phyloP scores from a whole-genome alignment of 768 basidiomycete species.

The Lactifluus subvellereus region DNA sequence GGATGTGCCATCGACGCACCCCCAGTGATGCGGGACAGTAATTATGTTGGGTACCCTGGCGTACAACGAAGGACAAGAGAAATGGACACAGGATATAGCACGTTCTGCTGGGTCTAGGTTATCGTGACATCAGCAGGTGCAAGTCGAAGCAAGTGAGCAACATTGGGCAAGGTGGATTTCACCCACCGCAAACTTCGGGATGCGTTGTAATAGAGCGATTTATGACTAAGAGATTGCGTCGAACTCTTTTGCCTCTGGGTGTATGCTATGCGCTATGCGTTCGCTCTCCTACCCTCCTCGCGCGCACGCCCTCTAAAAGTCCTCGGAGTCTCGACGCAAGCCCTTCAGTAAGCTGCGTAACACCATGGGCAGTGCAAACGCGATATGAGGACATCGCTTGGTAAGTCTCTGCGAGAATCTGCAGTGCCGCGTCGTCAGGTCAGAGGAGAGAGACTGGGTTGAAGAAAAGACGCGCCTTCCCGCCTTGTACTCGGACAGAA shows the following conservation, averaged over 20 bases:
- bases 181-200: neutral
- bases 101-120: no score
- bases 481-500: slow-evolving; percentile 63
- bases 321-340: slow-evolving; percentile 45
- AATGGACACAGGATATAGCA: neutral
- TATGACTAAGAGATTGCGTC: neutral
- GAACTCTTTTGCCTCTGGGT: neutral
- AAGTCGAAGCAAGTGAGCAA: neutral
- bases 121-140: neutral
- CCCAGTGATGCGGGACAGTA: neutral
- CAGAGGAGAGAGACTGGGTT: neutral
- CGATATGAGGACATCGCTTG: slow-evolving; percentile 82
- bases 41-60: neutral
- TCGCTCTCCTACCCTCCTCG: slow-evolving; percentile 28
- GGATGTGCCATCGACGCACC: no score
- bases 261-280: neutral
- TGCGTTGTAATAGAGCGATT: neutral
- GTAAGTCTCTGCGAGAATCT: slow-evolving; percentile 70
- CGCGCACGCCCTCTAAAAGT: slow-evolving; percentile 34
- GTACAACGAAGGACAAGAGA: neutral
- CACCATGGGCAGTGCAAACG: slow-evolving; percentile 68
- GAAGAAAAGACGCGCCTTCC: slow-evolving; percentile 42
- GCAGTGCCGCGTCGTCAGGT: neutral
- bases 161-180: neutral
- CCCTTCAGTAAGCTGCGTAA: slow-evolving; percentile 62